Base-by-base conservation (phyloP, 495 filamentous ascomycete species). In the Zalerion maritima region DNA sequence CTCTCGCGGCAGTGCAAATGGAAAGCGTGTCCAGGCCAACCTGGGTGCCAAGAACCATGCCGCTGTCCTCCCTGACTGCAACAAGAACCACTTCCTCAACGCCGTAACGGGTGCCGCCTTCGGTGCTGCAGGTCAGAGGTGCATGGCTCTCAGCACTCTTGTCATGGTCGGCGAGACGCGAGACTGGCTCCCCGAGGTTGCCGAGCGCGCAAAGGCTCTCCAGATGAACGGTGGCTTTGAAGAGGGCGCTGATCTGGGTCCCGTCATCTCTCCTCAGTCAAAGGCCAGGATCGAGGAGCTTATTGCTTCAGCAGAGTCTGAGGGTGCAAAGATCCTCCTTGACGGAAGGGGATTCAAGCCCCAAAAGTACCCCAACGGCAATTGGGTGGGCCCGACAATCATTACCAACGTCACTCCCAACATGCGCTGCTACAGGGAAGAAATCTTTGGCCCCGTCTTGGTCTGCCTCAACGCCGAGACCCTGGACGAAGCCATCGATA, bases 11-110 rank as follows among this genome's bases (percentile, higher is more conserved):
- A 91, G 85, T 5, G 86, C 86, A 39, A 86, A 94, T 46, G 89
- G 89, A 28, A 76, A 76, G 54, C 66, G 71, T 42, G 86, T 94
- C n/a, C 89, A 99, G 58, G 89, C 89, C 45, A 99, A 99, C 54
- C 59, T 99, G 30, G 89, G 89, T 14, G 89, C 89, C 24, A 99
- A 99, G 72, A 99, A 99, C 67, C 89, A 99, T 52, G 87, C 86
- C 14, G 81, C 83, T 18, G 75, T 99, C 14, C 69, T 96, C 37
- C 89, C 91, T 1, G 89, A 99, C 62, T 81, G 78, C 60, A 94
- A 94, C 63, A 94, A 94, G 72, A 94, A 96, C 58, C 86, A 94
- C 17, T 77, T 91, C 35, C 58, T 99, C 32, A 94, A 94, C 50
- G 81, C 86, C 10, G 84, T 99, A 46, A 73, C 82, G 9, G 89